These are phyloP conservation scores for Fraxinus greggii DNA, from an alignment of 305 asterid species.

Conservation along the genomic window DNA sequence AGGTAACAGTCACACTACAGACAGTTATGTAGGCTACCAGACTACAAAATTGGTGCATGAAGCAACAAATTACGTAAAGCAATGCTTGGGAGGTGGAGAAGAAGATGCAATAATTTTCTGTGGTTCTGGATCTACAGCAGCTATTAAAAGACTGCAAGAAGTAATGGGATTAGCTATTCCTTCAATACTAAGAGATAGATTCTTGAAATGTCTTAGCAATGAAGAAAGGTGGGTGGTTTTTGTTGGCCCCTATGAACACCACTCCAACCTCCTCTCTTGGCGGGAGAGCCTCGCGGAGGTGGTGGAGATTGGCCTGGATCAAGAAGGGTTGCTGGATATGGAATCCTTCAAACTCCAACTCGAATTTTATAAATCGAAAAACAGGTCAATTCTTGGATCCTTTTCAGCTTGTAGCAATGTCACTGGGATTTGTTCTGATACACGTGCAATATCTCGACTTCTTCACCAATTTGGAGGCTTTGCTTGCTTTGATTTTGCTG, in stretches of 20 bases:
- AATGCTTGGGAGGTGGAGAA: slow-evolving; percentile 60
- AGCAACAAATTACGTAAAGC: slow-evolving; percentile 46
- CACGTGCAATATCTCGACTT: slow-evolving; percentile 45
- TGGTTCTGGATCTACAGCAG: slow-evolving; percentile 76
- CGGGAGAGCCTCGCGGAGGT: slow-evolving; percentile 70
- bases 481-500: slow-evolving; percentile 69
- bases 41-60: slow-evolving; percentile 51
- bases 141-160: slow-evolving; percentile 69
- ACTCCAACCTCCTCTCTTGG: slow-evolving; percentile 72
- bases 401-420: slow-evolving; percentile 84
- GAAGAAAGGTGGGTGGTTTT: slow-evolving; percentile 69
- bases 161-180: slow-evolving; percentile 59
- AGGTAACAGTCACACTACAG: slow-evolving; percentile 71
- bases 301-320: slow-evolving; percentile 62
- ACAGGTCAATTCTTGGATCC: slow-evolving; percentile 57
- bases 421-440: slow-evolving; percentile 54
- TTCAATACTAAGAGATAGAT: slow-evolving; percentile 44
- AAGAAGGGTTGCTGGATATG: slow-evolving; percentile 45
- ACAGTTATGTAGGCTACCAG: slow-evolving; percentile 54
- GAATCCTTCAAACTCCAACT: slow-evolving; percentile 40
- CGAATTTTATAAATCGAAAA: slow-evolving; percentile 27
- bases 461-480: slow-evolving; percentile 60
- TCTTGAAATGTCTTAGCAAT: slow-evolving; percentile 30
- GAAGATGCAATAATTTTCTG: slow-evolving; percentile 52
- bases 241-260: slow-evolving; percentile 76